Conservation (phyloP, 345 rosid species). For the Acer yangbiense region DNA sequence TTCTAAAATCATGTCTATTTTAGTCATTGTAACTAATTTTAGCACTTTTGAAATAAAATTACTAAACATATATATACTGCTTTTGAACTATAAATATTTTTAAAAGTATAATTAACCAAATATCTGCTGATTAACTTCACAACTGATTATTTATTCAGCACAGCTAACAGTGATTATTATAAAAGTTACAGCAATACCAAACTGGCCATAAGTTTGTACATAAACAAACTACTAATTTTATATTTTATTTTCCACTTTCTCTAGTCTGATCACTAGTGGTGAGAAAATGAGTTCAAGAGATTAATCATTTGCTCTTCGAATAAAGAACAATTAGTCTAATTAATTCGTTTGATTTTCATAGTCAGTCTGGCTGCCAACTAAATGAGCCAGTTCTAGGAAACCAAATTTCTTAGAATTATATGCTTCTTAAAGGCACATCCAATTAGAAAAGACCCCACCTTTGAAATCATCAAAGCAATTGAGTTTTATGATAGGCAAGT, state of each 20-base stretch:
- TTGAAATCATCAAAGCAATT: conserved; percentile 1
- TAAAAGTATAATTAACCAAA: too few species aligned
- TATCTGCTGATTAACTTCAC: too few species aligned
- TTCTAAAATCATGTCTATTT: too few species aligned
- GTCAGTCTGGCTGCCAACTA: conserved; percentile 6
- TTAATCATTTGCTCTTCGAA: not conserved
- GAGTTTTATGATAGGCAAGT: not conserved
- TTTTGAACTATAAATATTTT: too few species aligned
- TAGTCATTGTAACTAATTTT: too few species aligned
- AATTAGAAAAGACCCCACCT: conserved; percentile 20
- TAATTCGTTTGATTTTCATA: conserved; percentile 8
- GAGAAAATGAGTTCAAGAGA: conserved; percentile 5
- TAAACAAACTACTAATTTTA: not conserved
- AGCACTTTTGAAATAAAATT: too few species aligned
- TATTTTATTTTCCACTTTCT: not conserved
- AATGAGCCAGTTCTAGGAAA: conserved; percentile 28
- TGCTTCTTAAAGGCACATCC: not conserved
- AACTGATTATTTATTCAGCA: too few species aligned
- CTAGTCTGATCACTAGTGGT: not conserved
- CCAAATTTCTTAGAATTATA: conserved; percentile 6
- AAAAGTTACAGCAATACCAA: too few species aligned
- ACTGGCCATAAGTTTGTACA: not conserved
- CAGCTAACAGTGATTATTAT: too few species aligned
- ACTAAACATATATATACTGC: too few species aligned
- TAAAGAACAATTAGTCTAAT: not conserved